A percentile compares a stretch with the other conserved stretches of the same genome.
phyloP scores from a whole-genome alignment of 1,284 basidiomycete genomes.

The Naganishia sp. region DNA sequence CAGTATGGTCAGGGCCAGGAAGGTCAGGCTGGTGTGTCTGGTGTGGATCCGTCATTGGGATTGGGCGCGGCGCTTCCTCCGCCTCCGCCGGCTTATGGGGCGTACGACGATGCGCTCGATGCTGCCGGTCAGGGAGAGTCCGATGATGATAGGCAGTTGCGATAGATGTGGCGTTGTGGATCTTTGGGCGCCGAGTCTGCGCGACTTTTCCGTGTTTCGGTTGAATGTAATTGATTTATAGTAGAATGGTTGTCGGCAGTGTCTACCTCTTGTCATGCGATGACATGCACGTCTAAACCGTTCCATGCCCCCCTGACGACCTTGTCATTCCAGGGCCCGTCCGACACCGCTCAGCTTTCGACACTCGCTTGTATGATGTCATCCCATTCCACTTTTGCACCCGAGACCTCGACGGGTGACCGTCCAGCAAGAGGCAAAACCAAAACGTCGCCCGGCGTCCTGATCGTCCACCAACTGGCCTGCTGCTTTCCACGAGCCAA shows the following conservation, averaged over 20 bases:
- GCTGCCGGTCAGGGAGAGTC: neutral
- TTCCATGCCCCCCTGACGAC: too few relatives aligned
- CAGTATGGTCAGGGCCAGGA: neutral
- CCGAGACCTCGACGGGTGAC: neutral
- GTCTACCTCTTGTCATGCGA: neutral
- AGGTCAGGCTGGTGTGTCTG: neutral
- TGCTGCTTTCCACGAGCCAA: too few relatives aligned
- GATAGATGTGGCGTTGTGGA: neutral
- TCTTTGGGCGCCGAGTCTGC: too few relatives aligned
- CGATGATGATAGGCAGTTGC: constrained; percentile 14
- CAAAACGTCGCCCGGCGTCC: neutral
- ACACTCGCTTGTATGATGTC: constrained; percentile 1
- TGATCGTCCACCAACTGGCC: too few relatives aligned
- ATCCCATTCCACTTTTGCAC: neutral
- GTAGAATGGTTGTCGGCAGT: too few relatives aligned
- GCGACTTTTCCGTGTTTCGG: too few relatives aligned
- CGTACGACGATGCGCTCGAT: constrained; percentile 8
- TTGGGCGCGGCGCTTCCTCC: constrained; percentile 23
- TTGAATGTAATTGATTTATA: too few relatives aligned
- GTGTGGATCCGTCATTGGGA: constrained; percentile 11
- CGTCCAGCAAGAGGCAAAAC: neutral
- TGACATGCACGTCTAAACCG: neutral
- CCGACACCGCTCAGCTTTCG: neutral
- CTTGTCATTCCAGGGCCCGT: neutral
- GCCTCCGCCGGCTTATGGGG: constrained; percentile 9